These are phyloP conservation scores for Kazachstania sp. DNA, from an alignment of 1,139 yeast genomes.

Conservation along the genomic window DNA sequence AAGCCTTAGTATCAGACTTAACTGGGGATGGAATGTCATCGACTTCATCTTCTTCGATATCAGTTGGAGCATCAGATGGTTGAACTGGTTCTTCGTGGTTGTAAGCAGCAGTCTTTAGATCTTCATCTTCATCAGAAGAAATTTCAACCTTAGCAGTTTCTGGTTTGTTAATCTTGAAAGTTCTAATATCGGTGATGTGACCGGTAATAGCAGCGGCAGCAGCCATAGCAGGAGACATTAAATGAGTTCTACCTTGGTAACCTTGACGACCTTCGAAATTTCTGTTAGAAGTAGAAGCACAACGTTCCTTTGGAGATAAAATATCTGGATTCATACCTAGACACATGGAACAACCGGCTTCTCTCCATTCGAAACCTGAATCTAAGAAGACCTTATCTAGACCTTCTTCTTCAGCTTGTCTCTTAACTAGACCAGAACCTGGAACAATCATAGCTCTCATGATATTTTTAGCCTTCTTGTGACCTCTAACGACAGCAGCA, in stretches of 20 bases:
- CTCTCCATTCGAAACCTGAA: conserved; percentile 98
- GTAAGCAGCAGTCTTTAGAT: conserved; percentile 37
- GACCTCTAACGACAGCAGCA: conserved; percentile 86
- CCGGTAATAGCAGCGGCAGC: conserved; percentile 97
- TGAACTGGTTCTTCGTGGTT: conserved; percentile 44
- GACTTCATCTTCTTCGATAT: conserved; percentile 36
- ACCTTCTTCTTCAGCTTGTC: conserved; percentile 91
- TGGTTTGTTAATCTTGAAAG: conserved; percentile 52
- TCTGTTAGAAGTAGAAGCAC: conserved; percentile 98
- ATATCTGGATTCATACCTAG: conserved; percentile 99
- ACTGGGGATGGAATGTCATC: conserved; percentile 47
- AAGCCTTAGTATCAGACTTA: conserved; percentile 24
- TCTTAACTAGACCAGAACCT: conserved; percentile 90
- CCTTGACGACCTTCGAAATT: conserved; percentile 99
- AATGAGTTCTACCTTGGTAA: conserved; percentile 89
- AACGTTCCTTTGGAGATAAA: conserved; percentile 86
- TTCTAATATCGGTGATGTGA: conserved; percentile 83
- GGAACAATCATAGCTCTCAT: conserved; percentile 88
- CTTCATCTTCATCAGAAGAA: conserved; percentile 40
- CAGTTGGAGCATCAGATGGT: conserved; percentile 32
- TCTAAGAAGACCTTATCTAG: conserved; percentile 79
- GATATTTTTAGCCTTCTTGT: conserved; percentile 73
- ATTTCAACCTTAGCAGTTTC: conserved; percentile 57
- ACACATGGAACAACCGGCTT: conserved; percentile 99
- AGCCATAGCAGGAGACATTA: conserved; percentile 99